Conservation (phyloP, 2,329 filamentous ascomycete genomes). For the Epichloe scottii region DNA sequence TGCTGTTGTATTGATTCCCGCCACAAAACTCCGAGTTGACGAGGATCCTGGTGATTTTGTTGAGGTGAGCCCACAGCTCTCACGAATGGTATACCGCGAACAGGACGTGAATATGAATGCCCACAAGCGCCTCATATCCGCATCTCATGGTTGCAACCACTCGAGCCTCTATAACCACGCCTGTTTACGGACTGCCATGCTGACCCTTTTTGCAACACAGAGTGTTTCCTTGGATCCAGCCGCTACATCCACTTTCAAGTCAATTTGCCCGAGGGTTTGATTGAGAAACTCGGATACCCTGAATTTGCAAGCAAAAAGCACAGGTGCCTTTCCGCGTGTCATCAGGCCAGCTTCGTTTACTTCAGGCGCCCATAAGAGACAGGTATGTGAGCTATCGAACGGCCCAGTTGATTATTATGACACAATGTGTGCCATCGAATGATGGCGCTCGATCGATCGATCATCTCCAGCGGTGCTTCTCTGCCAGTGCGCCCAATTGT, state of each 20-base stretch:
- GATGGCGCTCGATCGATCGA: constrained; percentile 3
- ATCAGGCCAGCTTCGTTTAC: background rate
- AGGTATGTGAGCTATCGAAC: background rate
- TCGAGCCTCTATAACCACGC: background rate
- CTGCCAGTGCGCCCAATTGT: background rate
- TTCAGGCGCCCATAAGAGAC: background rate
- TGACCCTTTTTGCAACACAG: background rate
- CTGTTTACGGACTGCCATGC: background rate
- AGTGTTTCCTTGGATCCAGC: background rate
- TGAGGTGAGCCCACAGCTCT: background rate
- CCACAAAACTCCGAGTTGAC: no score
- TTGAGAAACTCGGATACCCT: background rate
- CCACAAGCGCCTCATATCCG: background rate
- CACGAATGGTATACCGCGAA: background rate
- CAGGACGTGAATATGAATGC: background rate
- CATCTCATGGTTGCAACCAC: background rate
- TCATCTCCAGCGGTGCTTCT: background rate
- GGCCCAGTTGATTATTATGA: background rate
- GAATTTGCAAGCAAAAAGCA: background rate
- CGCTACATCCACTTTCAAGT: background rate
- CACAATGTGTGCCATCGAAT: background rate
- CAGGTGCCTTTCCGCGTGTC: background rate
- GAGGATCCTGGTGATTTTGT: no score
- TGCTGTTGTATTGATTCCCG: no score
- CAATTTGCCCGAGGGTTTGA: background rate